phyloP scores from a whole-genome alignment of 768 basidiomycete species.

The Rhizopogon vulgaris region DNA sequence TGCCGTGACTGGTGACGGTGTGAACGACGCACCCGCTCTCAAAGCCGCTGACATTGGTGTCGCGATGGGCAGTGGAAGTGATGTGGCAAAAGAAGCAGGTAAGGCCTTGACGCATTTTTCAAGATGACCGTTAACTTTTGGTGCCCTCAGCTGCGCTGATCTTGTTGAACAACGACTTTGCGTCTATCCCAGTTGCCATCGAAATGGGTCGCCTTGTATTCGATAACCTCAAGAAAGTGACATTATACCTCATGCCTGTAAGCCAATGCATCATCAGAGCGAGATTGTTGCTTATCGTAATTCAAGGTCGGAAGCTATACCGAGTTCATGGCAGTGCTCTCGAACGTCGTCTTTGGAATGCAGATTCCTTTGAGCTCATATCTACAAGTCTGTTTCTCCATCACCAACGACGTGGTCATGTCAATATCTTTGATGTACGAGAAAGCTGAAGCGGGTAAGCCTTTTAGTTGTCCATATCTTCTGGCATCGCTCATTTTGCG shows the following conservation, averaged over 20 bases:
- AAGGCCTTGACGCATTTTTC: conserved; percentile 12
- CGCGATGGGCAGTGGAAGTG: conserved; percentile 43
- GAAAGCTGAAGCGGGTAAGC: conserved; percentile 41
- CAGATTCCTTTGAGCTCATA: conserved; percentile 51
- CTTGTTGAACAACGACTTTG: conserved; percentile 52
- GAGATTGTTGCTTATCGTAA: background rate
- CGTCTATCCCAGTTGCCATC: conserved; percentile 52
- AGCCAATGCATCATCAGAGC: conserved; percentile 4
- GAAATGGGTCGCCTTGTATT: conserved; percentile 55
- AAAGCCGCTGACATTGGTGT: conserved; percentile 53
- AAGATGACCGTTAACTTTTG: background rate
- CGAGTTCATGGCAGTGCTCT: conserved; percentile 50
- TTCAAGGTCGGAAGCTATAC: conserved; percentile 49
- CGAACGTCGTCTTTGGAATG: conserved; percentile 54
- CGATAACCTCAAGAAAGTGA: conserved; percentile 52
- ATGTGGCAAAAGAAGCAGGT: conserved; percentile 52
- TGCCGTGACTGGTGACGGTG: conserved; percentile 53
- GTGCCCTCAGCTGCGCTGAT: conserved; percentile 34
- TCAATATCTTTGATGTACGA: conserved; percentile 47
- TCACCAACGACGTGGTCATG: conserved; percentile 46
- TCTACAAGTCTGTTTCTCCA: conserved; percentile 51
- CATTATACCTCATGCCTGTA: conserved; percentile 40
- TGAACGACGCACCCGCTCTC: conserved; percentile 46
- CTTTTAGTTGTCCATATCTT: background rate
- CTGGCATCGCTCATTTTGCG: background rate